Percentiles rank a stretch among this genome's conserved stretches.
Conservation (phyloP, 2,329 filamentous ascomycete genomes). For the Cercospora beticola region DNA sequence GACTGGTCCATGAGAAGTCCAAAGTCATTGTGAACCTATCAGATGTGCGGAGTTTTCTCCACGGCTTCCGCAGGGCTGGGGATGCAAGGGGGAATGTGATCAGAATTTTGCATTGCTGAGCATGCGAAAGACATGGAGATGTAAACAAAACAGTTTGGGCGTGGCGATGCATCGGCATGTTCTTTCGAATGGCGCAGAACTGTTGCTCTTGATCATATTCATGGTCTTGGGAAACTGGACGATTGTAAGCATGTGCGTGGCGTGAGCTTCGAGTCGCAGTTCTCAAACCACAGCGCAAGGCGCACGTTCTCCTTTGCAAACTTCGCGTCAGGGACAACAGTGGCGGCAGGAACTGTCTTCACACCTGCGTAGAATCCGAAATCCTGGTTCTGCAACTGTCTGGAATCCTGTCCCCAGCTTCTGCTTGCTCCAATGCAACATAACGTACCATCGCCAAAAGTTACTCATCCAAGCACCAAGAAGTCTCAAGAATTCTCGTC, state of each 20-base stretch:
- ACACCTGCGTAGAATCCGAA: not conserved
- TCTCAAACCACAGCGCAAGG: not conserved
- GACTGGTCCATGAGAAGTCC: not conserved
- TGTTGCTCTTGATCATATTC: no score
- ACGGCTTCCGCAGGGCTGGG: constrained; percentile 2
- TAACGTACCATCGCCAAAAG: not conserved
- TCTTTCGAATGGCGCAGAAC: no score
- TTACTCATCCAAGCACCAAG: not conserved
- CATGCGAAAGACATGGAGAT: constrained; percentile 19
- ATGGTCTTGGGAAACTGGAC: no score
- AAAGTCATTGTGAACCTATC: not conserved
- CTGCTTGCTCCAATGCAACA: not conserved
- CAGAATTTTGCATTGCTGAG: constrained; percentile 6
- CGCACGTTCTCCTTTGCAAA: not conserved
- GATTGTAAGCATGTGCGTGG: no score
- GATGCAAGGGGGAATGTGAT: constrained; percentile 19
- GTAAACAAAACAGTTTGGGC: not conserved
- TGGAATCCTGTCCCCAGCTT: not conserved
- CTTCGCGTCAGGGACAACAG: not conserved
- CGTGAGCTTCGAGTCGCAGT: not conserved
- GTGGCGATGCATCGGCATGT: no score
- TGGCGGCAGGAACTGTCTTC: not conserved
- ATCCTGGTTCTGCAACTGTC: not conserved
- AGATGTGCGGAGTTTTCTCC: not conserved
- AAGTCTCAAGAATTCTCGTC: constrained; percentile 7